phyloP scores from a whole-genome alignment of 129 eudicot genomes.

The Dittrichia graveolens region DNA sequence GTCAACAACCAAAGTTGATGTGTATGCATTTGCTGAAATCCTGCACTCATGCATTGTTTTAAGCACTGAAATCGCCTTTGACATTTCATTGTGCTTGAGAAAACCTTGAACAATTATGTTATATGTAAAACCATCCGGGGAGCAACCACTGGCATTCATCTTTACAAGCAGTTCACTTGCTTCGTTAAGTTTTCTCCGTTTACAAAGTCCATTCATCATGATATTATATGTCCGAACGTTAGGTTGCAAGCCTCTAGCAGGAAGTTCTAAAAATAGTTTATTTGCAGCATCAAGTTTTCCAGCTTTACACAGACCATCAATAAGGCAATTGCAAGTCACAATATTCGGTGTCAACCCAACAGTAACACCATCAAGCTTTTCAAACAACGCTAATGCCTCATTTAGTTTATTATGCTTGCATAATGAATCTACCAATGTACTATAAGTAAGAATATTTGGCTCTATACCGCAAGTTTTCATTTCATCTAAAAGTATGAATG shows the following conservation, averaged over 20 bases:
- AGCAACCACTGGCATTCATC: conserved; percentile 24
- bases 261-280: conserved; percentile 3
- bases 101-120: conserved; percentile 17
- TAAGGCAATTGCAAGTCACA: conserved; percentile 11
- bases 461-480: conserved; percentile 13
- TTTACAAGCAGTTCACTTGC: conserved; percentile 1
- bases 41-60: conserved; percentile 6
- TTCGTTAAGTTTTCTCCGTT: conserved; percentile 8
- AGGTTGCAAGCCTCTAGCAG: conserved; percentile 13
- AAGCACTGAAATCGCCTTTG: conserved; percentile 13
- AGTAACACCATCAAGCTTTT: background rate
- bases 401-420: conserved; percentile 17
- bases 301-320: conserved; percentile 25
- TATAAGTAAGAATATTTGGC: background rate
- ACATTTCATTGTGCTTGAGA: conserved; percentile 4
- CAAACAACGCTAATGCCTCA: conserved; percentile 18
- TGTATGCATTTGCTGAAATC: conserved; percentile 16
- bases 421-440: background rate
- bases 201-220: conserved; percentile 15
- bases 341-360: conserved; percentile 5
- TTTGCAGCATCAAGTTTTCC: conserved; percentile 22
- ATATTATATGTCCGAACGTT: conserved; percentile 15
- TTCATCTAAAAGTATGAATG: conserved; percentile 1
- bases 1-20: background rate
- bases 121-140: conserved; percentile 15